phyloP scores from a whole-genome alignment of 2,329 filamentous ascomycete species.

The Aspergillus texensis region DNA sequence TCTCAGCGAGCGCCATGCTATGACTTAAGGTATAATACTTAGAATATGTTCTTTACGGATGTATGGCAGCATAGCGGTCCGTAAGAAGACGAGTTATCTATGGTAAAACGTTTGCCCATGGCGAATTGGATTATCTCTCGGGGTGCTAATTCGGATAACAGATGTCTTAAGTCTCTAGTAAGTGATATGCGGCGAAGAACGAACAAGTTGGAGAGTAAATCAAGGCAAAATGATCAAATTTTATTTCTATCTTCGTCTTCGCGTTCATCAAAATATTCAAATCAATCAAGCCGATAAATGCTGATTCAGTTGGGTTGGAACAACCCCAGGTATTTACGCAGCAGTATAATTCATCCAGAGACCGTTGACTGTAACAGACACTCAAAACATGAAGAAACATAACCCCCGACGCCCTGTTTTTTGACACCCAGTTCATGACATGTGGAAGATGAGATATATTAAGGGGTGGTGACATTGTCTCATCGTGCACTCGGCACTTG shows the following conservation, averaged over 20 bases:
- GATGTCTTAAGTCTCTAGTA: not conserved
- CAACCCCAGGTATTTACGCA: conserved; percentile 14
- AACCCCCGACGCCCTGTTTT: conserved; percentile 16
- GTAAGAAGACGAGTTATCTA: not conserved
- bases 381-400: conserved; percentile 4
- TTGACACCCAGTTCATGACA: conserved; percentile 15
- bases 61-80: not conserved
- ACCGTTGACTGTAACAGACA: conserved; percentile 8
- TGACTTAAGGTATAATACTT: not conserved
- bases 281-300: conserved; percentile 3
- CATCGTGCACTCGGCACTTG: conserved; percentile 20
- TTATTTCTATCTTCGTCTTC: conserved; percentile 2
- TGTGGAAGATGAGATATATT: conserved; percentile 13
- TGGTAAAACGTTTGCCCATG: not conserved
- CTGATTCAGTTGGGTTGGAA: conserved; percentile 1
- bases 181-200: not conserved
- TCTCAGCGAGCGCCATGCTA: not conserved
- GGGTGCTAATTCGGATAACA: not conserved
- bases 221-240: not conserved
- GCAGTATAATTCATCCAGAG: conserved; percentile 14
- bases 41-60: not conserved
- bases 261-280: conserved; percentile 2
- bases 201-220: not conserved
- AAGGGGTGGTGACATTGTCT: conserved; percentile 30
- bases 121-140: not conserved